Conservation (phyloP, 1,284 basidiomycete species). For the Ceratobasidium sp. region DNA sequence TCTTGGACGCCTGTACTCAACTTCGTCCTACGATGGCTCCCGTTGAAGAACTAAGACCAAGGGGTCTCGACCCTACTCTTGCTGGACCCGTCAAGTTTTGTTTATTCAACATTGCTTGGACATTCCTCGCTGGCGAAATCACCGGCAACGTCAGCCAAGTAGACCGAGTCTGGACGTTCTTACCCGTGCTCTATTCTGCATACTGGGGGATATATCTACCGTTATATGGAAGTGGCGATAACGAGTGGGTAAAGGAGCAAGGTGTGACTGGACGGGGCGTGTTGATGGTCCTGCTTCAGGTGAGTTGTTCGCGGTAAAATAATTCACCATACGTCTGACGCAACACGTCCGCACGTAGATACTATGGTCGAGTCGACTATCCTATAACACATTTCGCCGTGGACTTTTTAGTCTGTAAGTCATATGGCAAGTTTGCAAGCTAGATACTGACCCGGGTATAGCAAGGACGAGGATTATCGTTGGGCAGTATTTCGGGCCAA, state of each 20-base stretch:
- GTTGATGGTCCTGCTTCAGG: constrained; percentile 76
- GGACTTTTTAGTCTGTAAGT: constrained; percentile 82
- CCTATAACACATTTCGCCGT: constrained; percentile 86
- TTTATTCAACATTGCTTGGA: constrained; percentile 60
- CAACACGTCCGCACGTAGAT: constrained; percentile 19
- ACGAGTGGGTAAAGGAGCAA: constrained; percentile 48
- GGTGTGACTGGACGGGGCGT: constrained; percentile 75
- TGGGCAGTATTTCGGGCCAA: constrained; percentile 82
- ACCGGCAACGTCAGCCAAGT: constrained; percentile 90
- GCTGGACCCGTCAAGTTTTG: constrained; percentile 70
- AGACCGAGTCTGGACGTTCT: constrained; percentile 79
- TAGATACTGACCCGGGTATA: constrained; percentile 50
- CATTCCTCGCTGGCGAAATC: constrained; percentile 58
- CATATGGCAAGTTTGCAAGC: constrained; percentile 47
- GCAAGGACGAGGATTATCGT: constrained; percentile 89
- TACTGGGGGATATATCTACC: constrained; percentile 61
- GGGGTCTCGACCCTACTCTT: constrained; percentile 26
- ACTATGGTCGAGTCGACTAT: constrained; percentile 66
- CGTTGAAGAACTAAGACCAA: background rate
- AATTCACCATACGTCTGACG: background rate
- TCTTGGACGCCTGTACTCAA: background rate
- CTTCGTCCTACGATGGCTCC: constrained; percentile 19
- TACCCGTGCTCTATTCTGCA: constrained; percentile 82
- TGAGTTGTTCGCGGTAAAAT: constrained; percentile 55
- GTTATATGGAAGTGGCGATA: constrained; percentile 31